Evolutionary conservation across 2,329 filamentous ascomycete genomes (phyloP).

Genomic region (Bretziella fagacearum): DNA sequence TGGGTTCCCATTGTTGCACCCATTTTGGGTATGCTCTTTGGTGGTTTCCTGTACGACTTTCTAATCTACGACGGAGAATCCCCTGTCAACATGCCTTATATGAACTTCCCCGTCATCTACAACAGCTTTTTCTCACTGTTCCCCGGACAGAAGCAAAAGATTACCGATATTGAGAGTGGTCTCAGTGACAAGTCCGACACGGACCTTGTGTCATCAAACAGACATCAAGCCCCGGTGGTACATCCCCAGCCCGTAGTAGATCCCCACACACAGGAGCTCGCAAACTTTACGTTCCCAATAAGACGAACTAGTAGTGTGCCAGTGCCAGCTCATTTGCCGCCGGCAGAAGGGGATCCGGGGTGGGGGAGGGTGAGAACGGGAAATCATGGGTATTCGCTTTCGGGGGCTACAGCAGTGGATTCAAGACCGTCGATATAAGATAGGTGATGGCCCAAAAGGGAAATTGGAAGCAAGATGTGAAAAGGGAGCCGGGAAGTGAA

Average conservation of each 20-base stretch:
- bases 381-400: background rate
- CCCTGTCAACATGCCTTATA: conserved; percentile 49
- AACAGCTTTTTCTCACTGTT: background rate
- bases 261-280: background rate
- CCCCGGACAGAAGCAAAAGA: background rate
- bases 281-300: background rate
- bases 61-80: conserved; percentile 55
- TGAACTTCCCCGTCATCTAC: conserved; percentile 32
- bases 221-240: background rate
- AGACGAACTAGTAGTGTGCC: conserved; percentile 1
- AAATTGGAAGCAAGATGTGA: too few relatives aligned
- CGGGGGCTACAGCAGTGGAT: background rate
- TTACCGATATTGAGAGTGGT: background rate
- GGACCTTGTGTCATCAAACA: background rate
- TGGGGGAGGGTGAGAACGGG: background rate
- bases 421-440: too few relatives aligned
- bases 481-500: too few relatives aligned
- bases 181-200: background rate
- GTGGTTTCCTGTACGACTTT: conserved; percentile 49
- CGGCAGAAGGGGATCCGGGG: background rate
- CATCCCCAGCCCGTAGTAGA: background rate
- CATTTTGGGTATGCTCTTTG: conserved; percentile 45
- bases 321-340: background rate
- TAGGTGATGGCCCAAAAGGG: too few relatives aligned
- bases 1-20: conserved; percentile 62